Evolutionary conservation across 805 yeast genomes (phyloP), one percentile per base, ranked within the genome.

Genomic region (Zygosaccharomyces siamensis): DNA sequence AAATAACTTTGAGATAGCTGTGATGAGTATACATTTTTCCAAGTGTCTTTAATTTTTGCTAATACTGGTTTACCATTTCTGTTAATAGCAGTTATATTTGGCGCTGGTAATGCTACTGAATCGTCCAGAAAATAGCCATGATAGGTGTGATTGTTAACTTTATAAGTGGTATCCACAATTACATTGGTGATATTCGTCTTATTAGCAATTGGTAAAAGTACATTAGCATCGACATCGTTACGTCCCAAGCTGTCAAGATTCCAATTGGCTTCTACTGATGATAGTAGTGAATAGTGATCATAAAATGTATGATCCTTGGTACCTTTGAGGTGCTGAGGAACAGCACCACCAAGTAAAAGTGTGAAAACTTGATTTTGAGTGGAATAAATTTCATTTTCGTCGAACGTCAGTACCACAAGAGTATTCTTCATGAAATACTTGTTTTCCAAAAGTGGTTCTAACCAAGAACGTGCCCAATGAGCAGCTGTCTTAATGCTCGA

Each of bases 251-350:
- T 63, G 35, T 73, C 71, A 48, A 77, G 71, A 50, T 68, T 73
- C 77, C 74, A 77, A 72, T 77, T 77, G 48, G 74, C 77, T 65
- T 74, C 71, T 42, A 73, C 70, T 32, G 80, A 58, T n/a, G 81
- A 67, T 43, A 76, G 53, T 59, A 73, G 72, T 31, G 80, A 72
- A 70, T 76, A 77, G 62, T 77, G 81, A 63, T 74, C 72, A 66
- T 77, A 77, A 70, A 67, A 76, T 38, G 76, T 76, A 51, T 56
- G 54, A 57, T 77, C 81, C 10, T 63, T 57, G 45, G 77, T 73
- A 53, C 78, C 78, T 53, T 66, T 62, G 51, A 65, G 58, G 4
- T 58, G 54, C 36, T 71, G 71, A 50, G 75, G 73, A 50, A 77
- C 60, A 30, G 60, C 74, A 54, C 77, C 79, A 54, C 81, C 80